phyloP scores from a whole-genome alignment of 192 early-diverging fungal species.

The Umbelopsis isabellina region DNA sequence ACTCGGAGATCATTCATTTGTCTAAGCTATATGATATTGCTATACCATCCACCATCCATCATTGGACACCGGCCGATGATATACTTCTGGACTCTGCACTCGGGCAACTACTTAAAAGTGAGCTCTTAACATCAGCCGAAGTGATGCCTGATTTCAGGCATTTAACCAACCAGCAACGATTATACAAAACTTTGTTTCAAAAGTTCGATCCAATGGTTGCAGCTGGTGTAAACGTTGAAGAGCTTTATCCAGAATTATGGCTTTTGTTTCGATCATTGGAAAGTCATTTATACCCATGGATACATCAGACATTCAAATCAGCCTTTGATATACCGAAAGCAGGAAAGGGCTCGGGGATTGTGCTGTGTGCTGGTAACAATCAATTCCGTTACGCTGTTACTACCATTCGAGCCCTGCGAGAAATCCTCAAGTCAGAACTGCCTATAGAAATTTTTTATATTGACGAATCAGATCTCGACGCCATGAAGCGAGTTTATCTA shows the following conservation, averaged over 20 bases:
- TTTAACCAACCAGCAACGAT: slow-evolving; percentile 36
- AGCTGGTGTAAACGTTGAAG: slow-evolving; percentile 13
- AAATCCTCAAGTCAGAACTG: slow-evolving; percentile 46
- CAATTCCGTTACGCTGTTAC: slow-evolving; percentile 48
- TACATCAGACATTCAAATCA: slow-evolving; percentile 33
- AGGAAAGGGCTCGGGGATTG: slow-evolving; percentile 43
- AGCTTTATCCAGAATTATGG: slow-evolving; percentile 20
- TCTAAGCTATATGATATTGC: slow-evolving; percentile 45
- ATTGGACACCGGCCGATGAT: slow-evolving; percentile 46
- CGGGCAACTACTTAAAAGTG: slow-evolving; percentile 36
- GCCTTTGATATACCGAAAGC: slow-evolving; percentile 42
- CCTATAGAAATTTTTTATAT: slow-evolving; percentile 66
- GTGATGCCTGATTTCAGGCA: slow-evolving; percentile 41
- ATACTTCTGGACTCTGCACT: slow-evolving; percentile 38
- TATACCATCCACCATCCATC: slow-evolving; percentile 40
- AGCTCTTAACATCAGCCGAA: slow-evolving; percentile 31
- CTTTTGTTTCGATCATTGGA: slow-evolving; percentile 42
- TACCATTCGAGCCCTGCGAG: slow-evolving; percentile 45
- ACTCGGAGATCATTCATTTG: slow-evolving; percentile 17
- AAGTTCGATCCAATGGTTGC: slow-evolving; percentile 46
- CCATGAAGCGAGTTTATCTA: slow-evolving; percentile 36
- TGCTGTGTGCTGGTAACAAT: slow-evolving; percentile 51
- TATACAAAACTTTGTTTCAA: slow-evolving; percentile 50
- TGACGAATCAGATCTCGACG: slow-evolving; percentile 45
- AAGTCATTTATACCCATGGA: slow-evolving; percentile 44